These are phyloP conservation scores for Aspergillus ellipticus DNA, from an alignment of 495 filamentous ascomycete genomes.

Conservation along the genomic window DNA sequence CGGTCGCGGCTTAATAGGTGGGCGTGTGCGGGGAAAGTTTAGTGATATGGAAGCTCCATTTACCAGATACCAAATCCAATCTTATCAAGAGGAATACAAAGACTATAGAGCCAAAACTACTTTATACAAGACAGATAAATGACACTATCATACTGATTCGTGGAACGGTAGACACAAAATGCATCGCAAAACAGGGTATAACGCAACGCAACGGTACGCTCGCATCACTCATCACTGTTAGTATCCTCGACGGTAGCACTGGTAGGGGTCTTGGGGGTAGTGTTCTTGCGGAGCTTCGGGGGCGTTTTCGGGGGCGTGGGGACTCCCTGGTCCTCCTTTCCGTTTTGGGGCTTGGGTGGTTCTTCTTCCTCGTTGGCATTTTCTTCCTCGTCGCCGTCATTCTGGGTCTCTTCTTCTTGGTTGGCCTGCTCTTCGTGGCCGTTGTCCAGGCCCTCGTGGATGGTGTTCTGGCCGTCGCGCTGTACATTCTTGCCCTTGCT, in stretches of 20 bases:
- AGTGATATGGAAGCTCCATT: too few species aligned
- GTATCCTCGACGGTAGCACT: slow-evolving; percentile 13
- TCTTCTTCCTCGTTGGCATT: too few species aligned
- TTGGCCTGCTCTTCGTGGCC: not conserved
- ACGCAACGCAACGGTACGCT: not conserved
- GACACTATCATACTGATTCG: not conserved
- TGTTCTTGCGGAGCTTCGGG: not conserved
- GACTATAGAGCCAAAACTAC: too few species aligned
- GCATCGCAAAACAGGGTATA: slow-evolving; percentile 13
- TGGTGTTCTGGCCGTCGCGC: slow-evolving; percentile 4
- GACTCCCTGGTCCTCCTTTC: not conserved
- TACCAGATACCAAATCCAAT: too few species aligned
- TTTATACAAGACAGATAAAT: too few species aligned
- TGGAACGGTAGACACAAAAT: too few species aligned
- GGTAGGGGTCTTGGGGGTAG: too few species aligned
- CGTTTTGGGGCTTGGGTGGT: too few species aligned
- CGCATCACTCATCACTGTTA: slow-evolving; percentile 1
- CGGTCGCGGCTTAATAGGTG: too few species aligned
- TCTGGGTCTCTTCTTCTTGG: not conserved
- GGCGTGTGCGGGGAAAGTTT: too few species aligned
- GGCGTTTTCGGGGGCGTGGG: not conserved
- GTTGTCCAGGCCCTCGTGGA: not conserved
- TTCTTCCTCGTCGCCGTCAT: slow-evolving; percentile 1
- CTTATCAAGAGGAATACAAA: too few species aligned
- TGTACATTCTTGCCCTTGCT: slow-evolving; percentile 24